Percentiles rank a stretch among this genome's conserved stretches.
These are phyloP conservation scores for Hymenoscyphus salicellus DNA, from an alignment of 2,329 filamentous ascomycete species.

Conservation along the genomic window DNA sequence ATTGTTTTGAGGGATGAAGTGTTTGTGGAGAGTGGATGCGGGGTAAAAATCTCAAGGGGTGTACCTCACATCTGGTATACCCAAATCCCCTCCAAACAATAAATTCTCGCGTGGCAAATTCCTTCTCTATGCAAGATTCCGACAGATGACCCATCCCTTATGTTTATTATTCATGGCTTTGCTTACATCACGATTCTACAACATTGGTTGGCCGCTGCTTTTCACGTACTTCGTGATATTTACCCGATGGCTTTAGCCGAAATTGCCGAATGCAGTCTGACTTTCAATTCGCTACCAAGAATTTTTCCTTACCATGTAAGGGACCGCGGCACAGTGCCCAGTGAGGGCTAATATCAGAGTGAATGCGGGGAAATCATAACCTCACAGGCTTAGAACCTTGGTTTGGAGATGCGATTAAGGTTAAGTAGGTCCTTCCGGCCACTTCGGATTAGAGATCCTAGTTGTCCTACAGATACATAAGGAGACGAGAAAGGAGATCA, in stretches of 20 bases:
- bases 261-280: background rate
- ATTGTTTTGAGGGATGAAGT: no score
- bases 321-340: background rate
- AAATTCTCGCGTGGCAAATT: background rate
- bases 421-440: slow-evolving; percentile 13
- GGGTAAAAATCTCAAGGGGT: no score
- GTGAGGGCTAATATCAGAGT: slow-evolving; percentile 14
- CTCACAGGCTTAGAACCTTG: slow-evolving; percentile 5
- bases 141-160: background rate
- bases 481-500: slow-evolving; percentile 3
- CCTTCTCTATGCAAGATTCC: background rate
- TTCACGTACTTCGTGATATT: background rate
- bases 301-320: background rate
- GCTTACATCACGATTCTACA: background rate
- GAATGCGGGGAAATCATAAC: slow-evolving; percentile 12
- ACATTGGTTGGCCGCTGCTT: background rate
- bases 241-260: background rate
- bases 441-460: slow-evolving; percentile 2
- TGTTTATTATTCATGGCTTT: background rate
- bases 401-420: slow-evolving; percentile 8
- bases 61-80: no score
- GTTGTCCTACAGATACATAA: slow-evolving; percentile 1
- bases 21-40: no score
- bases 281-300: background rate
- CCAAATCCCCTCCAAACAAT: no score